These are phyloP conservation scores for Paulownia fortunei DNA, from an alignment of 257 asterid genomes.

Conservation along the genomic window DNA sequence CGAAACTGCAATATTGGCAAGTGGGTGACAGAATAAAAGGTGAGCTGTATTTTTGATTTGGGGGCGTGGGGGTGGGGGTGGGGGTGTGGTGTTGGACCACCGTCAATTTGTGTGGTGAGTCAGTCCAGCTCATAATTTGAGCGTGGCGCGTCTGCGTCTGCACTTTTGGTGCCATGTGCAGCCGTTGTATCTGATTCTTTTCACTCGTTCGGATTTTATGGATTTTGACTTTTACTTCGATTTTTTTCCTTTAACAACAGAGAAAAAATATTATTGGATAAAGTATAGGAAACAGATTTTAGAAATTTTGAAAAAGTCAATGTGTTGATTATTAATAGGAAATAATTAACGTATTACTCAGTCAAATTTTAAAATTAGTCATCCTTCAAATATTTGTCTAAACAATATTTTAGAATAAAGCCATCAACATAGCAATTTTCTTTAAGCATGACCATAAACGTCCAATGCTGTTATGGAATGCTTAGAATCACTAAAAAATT, in stretches of 20 bases:
- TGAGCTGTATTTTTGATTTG: constrained; percentile 45
- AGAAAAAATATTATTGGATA: neutral
- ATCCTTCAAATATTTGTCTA: neutral
- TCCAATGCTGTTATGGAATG: too few relatives aligned
- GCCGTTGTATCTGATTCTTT: constrained; percentile 38
- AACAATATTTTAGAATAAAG: too few relatives aligned
- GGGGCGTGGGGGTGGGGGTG: constrained; percentile 7
- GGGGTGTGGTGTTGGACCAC: constrained; percentile 45
- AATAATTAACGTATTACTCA: neutral
- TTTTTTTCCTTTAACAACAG: neutral
- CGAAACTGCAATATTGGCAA: constrained; percentile 31
- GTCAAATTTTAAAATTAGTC: neutral
- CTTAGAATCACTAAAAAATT: too few relatives aligned
- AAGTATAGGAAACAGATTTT: neutral
- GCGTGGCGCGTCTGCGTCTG: constrained; percentile 46
- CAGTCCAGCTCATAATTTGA: constrained; percentile 63
- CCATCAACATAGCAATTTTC: too few relatives aligned
- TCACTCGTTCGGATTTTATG: neutral
- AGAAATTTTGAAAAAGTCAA: neutral
- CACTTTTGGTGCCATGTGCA: constrained; percentile 40
- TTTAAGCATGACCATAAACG: too few relatives aligned
- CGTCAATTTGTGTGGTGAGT: constrained; percentile 42
- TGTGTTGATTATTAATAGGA: neutral
- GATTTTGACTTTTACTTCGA: neutral
- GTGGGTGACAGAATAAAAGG: constrained; percentile 47